Evolutionary conservation across 495 filamentous ascomycete genomes (phyloP).

Genomic region (Annulohypoxylon bovei): DNA sequence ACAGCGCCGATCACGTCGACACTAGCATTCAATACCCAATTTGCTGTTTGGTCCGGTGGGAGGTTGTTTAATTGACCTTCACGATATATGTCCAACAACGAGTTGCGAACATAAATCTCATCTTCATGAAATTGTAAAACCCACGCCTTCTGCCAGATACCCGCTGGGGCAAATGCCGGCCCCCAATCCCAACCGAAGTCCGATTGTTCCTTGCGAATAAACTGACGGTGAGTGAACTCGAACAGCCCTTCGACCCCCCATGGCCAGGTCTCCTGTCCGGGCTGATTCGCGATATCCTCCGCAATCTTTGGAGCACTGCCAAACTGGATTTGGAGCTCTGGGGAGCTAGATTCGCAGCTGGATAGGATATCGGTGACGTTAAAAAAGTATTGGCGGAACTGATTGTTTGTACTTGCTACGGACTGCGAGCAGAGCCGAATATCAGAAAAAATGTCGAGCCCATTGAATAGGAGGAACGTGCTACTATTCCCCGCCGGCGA

Average conservation of each 20-base stretch:
- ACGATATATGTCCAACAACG: constrained; percentile 68
- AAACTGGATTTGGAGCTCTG: constrained; percentile 67
- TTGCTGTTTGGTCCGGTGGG: constrained; percentile 66
- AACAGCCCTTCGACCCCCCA: constrained; percentile 56
- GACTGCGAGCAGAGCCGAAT: constrained; percentile 68
- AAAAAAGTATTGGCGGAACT: constrained; percentile 78
- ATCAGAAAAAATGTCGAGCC: constrained; percentile 72
- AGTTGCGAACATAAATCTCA: constrained; percentile 65
- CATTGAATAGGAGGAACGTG: constrained; percentile 70
- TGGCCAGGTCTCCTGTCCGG: constrained; percentile 65
- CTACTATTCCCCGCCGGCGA: constrained; percentile 43
- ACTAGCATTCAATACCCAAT: constrained; percentile 77
- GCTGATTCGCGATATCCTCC: constrained; percentile 60
- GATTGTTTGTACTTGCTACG: constrained; percentile 74
- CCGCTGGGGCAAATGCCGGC: constrained; percentile 71
- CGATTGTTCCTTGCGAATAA: constrained; percentile 74
- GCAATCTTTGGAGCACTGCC: constrained; percentile 61
- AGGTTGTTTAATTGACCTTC: constrained; percentile 69
- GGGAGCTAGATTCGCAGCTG: constrained; percentile 55
- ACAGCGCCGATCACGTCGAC: constrained; percentile 68
- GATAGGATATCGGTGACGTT: constrained; percentile 65
- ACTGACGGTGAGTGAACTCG: constrained; percentile 68
- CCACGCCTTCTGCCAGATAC: constrained; percentile 72
- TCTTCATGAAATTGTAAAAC: constrained; percentile 62
- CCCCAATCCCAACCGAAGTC: constrained; percentile 82